Percentiles rank a stretch among this genome's conserved stretches.
phyloP scores from a whole-genome alignment of 2,329 filamentous ascomycete species.

The Sclerotinia minor region DNA sequence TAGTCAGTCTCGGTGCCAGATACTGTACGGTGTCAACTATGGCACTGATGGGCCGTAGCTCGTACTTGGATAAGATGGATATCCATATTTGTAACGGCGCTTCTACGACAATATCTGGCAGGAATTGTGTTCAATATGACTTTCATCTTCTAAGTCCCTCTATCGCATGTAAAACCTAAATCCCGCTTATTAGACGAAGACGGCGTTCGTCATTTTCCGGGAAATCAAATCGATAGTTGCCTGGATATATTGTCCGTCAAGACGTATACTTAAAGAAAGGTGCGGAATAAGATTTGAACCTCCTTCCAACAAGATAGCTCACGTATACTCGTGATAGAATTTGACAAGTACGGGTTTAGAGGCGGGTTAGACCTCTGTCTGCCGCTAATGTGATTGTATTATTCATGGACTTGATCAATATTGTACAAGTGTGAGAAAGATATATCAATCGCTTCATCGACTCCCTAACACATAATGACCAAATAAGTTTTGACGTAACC shows the following conservation, averaged over 20 bases:
- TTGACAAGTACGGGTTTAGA: too few species aligned
- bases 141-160: background rate
- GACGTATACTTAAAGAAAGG: background rate
- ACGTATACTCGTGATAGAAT: background rate
- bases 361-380: background rate
- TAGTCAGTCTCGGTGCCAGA: background rate
- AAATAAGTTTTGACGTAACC: too few species aligned
- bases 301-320: background rate
- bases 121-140: too few species aligned
- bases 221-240: background rate
- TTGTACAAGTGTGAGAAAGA: too few species aligned
- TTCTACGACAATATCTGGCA: background rate
- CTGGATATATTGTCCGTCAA: background rate
- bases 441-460: too few species aligned
- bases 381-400: too few species aligned
- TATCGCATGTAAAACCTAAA: background rate
- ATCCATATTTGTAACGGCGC: background rate
- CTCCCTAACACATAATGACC: too few species aligned
- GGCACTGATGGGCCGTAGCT: background rate
- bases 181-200: background rate
- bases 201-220: background rate
- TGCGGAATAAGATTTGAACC: too few species aligned
- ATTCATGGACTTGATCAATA: background rate
- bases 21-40: too few species aligned
- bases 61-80: background rate